Evolutionary conservation across 1,284 basidiomycete species (phyloP).

Genomic region (Moesziomyces antarcticus): DNA sequence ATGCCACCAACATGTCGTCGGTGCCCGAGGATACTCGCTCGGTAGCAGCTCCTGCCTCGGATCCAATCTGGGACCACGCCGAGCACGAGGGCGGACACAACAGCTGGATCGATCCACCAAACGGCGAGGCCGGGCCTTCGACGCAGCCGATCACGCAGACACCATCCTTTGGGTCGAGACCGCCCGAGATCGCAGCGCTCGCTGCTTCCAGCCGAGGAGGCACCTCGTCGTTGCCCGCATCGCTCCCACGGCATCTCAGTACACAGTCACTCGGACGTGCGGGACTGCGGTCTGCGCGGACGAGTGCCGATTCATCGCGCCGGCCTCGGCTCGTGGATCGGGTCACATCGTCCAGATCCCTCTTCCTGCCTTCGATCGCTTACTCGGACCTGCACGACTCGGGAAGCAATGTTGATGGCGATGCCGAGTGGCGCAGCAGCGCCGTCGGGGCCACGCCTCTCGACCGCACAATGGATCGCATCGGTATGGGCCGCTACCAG

Average conservation of each 20-base stretch:
- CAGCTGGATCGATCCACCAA: conserved; percentile 24
- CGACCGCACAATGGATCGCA: conserved; percentile 79
- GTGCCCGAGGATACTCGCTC: conserved; percentile 7
- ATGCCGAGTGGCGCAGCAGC: conserved; percentile 41
- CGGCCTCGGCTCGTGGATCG: conserved; percentile 38
- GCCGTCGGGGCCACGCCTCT: conserved; percentile 45
- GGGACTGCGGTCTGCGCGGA: conserved; percentile 18
- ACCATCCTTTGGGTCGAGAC: not conserved
- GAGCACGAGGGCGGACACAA: conserved; percentile 30
- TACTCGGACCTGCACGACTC: conserved; percentile 12
- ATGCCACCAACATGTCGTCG: conserved; percentile 19
- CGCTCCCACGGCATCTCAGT: conserved; percentile 18
- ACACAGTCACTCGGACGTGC: conserved; percentile 26
- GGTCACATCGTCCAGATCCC: conserved; percentile 25
- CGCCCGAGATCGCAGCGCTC: not conserved
- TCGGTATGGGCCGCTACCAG: conserved; percentile 80
- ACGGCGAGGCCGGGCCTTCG: not conserved
- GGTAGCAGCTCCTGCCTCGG: not conserved
- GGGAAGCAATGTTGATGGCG: not conserved
- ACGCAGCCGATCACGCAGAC: conserved; percentile 3
- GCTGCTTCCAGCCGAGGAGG: conserved; percentile 7
- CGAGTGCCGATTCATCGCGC: conserved; percentile 16
- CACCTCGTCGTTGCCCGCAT: not conserved
- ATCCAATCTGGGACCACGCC: not conserved
- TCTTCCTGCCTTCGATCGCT: conserved; percentile 29